Evolutionary conservation across 768 basidiomycete species (phyloP), one percentile per base, ranked within the genome.

Genomic region (Suillus alpinus): DNA sequence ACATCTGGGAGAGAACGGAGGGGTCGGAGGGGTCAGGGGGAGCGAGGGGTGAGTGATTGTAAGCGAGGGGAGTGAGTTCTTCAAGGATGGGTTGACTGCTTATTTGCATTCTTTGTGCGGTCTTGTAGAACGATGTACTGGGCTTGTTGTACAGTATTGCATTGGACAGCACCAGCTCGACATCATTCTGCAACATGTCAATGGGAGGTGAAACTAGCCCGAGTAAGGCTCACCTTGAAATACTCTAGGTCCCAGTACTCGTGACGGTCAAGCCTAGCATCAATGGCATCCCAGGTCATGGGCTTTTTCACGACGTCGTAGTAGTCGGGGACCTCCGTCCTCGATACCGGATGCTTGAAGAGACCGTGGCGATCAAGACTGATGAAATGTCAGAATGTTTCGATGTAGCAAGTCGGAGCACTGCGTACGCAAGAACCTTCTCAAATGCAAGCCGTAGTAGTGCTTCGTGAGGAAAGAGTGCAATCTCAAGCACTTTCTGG

Each of bases 201-300:
- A 63, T 62, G 31, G 34, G n/a, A 16, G 36, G 23, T 29, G 58
- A 20, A 44, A 47, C 50, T 40, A 62, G 46, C 32, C 13, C 20
- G 53, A 39, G 12, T 0, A 65, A 32, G 20, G 62, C 75, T 16
- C 64, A 86, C 92, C 73, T 86, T 84, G 77, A 98, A 95, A 4
- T 82, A 73, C 36, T 86, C 79, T 0, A 91, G 72, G 68, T 92
- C 86, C 79, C 87, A 86, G 73, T 98, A 98, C 68, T 89, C 85
- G 61, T 92, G 88, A 39, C 80, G 79, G 56, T 95, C 90, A 34
- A 99, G 77, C 71, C 92, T 96, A 32, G 76, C 74, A 50, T 92
- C 88, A 68, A 99, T 96, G 32, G 80, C 81, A 13, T 80, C 80
- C 87, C 95, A 95, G 62, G 88, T 89, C 93, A 97, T 97, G 0